Evolutionary conservation across 306 rosid species (phyloP), one percentile per base, ranked within the genome.

Genomic region (Trifolium repens): DNA sequence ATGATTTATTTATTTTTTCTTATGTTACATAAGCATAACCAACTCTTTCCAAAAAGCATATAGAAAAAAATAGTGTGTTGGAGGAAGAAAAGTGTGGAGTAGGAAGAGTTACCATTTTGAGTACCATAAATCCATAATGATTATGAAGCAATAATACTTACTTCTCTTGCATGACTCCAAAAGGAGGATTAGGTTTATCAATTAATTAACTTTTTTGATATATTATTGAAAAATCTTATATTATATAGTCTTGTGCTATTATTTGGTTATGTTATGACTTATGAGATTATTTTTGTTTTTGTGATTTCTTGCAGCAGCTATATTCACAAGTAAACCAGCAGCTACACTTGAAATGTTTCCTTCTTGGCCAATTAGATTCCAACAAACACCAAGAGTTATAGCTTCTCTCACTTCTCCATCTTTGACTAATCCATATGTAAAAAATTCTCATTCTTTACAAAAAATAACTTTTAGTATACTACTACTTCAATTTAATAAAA

Each of bases 321-420:
- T 91, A 76, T 86, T 80, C 79, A 82, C 88, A 81, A 86, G 87
- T 32, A 92, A 87, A 79, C 96, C 98, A 84, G 92, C 99, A 54
- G 92, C 97, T 68, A 94, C 99, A 78, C 96, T 94, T 81, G 99
- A 96, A 82, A 96, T 96, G 93, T 96, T 96, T 83, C 99, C 99
- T 81, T 88, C 99, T 26, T 92, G 99, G 98, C 99, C 99, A 85
- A 89, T 90, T 79, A 90, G 96, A 86, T 87, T 84, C 74, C 98
- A 90, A 26, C 96, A 87, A 70, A 81, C 91, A 69, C 82, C 94
- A 72, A 77, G 83, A 81, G 89, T 89, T 85, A 22, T 83, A 53
- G 54, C 67, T 78, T 69, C 62, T 77, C 82, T 69, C 61, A 32
- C 72, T 66, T 74, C 77, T 64, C 70, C 69, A 53, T 85, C 83